Conservation (phyloP, 441 rosid species). For the Sinapis alba region DNA sequence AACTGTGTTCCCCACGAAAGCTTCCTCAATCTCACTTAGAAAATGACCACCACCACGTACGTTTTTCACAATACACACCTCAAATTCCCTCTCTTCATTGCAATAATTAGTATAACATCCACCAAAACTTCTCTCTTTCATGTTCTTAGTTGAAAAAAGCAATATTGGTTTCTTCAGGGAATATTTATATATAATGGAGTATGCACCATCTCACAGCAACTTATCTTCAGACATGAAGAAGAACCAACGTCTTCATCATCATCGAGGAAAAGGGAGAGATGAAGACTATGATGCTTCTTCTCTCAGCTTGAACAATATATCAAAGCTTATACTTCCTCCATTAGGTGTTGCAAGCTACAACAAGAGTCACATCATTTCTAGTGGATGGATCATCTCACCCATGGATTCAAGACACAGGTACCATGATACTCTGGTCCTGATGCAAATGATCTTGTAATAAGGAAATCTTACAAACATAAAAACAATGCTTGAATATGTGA, state of each 20-base stretch:
- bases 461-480: too few species aligned
- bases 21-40: conserved; percentile 25
- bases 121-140: conserved; percentile 12
- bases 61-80: conserved; percentile 33
- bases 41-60: conserved; percentile 43
- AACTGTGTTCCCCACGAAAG: conserved; percentile 39
- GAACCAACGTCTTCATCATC: not conserved
- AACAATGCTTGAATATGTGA: too few species aligned
- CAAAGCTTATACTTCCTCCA: conserved; percentile 89
- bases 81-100: conserved; percentile 24
- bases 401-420: conserved; percentile 90
- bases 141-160: not conserved
- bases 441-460: conserved; percentile 1
- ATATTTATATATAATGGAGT: conserved; percentile 37
- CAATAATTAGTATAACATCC: conserved; percentile 22
- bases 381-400: conserved; percentile 70
- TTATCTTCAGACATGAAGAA: conserved; percentile 41
- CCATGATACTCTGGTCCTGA: not conserved
- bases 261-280: conserved; percentile 25
- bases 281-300: conserved; percentile 45
- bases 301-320: conserved; percentile 51
- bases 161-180: not conserved
- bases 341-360: conserved; percentile 62
- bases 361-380: conserved; percentile 47
- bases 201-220: conserved; percentile 32